Evolutionary conservation across 2,329 filamentous ascomycete genomes (phyloP), one percentile per base, ranked within the genome.

Genomic region (Aspergillus novoparasiticus): DNA sequence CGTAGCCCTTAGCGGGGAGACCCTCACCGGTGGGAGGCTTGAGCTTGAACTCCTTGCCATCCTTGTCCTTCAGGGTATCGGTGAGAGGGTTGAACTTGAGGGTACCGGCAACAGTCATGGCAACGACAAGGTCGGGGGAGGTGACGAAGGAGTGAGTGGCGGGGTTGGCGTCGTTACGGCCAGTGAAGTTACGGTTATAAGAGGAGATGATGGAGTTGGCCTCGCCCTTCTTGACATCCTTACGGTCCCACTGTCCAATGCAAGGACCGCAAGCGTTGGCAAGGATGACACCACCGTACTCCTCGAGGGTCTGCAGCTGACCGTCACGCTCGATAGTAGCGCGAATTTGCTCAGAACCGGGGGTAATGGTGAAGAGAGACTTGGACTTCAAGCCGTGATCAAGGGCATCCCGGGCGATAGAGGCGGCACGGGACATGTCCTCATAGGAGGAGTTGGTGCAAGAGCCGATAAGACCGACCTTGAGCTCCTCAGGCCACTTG

Each of bases 171-270:
- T 97, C 94, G 81, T 98, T 98, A 78, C 95, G 93, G 70, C 94
- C 94, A 66, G 94, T 98, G 85, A 99, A 98, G 89, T 99, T 98
- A 82, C 95, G 93, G 90, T 99, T 99, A 90, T 97, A 99, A 32
- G 95, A 98, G 54, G 94, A 97, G 78, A 99, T 85, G 79, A 99
- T 99, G 8, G 93, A 96, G 89, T 99, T 99, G 75, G 93, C 85
- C 73, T 92, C 89, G 70, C 94, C 94, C 88, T 98, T 97, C 87
- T 94, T 91, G 61, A 97, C 93, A 72, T 98, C 94, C 69, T 84
- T 85, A 71, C 95, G 91, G 76, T 97, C 93, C 95, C 95, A 98
- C 82, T 98, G 94, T 67, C 92, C 93, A 79, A 96, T 94, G 83
- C 92, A 95, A 71, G 91, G 91, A 72, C 91, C 94, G 78, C 95